Base-by-base conservation (phyloP, 352 stramenopile species). In the Globisporangium canariense region DNA sequence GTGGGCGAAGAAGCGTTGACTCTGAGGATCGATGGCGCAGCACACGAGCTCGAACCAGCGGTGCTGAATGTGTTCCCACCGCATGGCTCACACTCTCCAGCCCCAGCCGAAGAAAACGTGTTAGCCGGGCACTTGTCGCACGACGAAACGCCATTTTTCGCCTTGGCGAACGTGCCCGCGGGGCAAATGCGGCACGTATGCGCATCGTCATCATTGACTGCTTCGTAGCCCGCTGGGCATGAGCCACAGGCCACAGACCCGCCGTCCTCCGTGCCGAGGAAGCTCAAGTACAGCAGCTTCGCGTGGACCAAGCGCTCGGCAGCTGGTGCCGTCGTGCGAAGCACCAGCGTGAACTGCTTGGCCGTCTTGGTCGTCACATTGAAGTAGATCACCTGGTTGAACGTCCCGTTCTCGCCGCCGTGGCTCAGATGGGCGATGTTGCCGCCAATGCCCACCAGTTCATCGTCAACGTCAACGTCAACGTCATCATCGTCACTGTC, bases 341-440 rank as follows among this genome's bases (percentile, higher is more conserved):
- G 63, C 20, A 90, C 76, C 18, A 92, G 63, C 13, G 66, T 50
- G 52, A 92, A 88, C 49, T 86, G 69, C 52, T 90, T 90, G 0
- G 73, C 63, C 8, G 65, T 67, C 0, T 62, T 53, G 3, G 47
- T 70, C 11, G 81, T 89, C 22, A 88, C 67, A 40, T 88, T 79
- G 38, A 93, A 68, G 4, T 64, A 50, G n/a, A 93, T 71, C 14
- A 81, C 28, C 59, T 90, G 73, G 1, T 28, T 87, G 36, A 83
- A 82, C 13, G 79, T 89, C 14, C 83, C 83, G 56, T 93, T 93
- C 49, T 86, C 78, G 8, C 75, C 68, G 16, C 83, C 83, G 68
- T 91, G 84, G 16, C 73, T 51, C 28, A 93, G 47, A 57, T 90
- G 80, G 6, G 89, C 62, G n/a, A 77, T 67, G 25, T 67, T 62